Conservation (phyloP, 1,139 yeast species). For the Hyphopichia burtonii region DNA sequence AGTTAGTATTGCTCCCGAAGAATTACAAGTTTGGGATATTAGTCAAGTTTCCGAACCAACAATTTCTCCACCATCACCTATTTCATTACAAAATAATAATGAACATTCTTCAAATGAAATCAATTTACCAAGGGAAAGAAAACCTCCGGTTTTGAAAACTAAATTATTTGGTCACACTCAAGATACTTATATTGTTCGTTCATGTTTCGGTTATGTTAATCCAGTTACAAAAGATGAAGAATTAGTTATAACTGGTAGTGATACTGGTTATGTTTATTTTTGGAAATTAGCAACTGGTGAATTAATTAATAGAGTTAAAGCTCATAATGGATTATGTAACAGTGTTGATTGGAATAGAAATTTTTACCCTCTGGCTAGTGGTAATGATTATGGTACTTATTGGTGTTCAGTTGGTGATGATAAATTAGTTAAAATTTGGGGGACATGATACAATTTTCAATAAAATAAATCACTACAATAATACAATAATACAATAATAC, state of each 20-base stretch:
- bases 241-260: slow-evolving; percentile 77
- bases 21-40: slow-evolving; percentile 76
- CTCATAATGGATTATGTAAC: slow-evolving; percentile 69
- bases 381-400: slow-evolving; percentile 41
- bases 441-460: background rate
- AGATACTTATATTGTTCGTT: slow-evolving; percentile 66
- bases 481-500: background rate
- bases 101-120: slow-evolving; percentile 20
- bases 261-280: slow-evolving; percentile 73
- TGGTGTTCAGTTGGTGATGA: slow-evolving; percentile 92
- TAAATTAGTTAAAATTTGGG: slow-evolving; percentile 65
- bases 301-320: slow-evolving; percentile 56
- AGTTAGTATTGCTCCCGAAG: slow-evolving; percentile 73
- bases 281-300: slow-evolving; percentile 82
- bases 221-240: slow-evolving; percentile 53
- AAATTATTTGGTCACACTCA: slow-evolving; percentile 74
- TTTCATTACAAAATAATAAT: slow-evolving; percentile 3
- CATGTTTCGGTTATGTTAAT: slow-evolving; percentile 65
- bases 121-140: slow-evolving; percentile 20
- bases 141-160: slow-evolving; percentile 45
- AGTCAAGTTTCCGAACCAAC: slow-evolving; percentile 11
- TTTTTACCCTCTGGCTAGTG: slow-evolving; percentile 9
- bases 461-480: background rate
- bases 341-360: slow-evolving; percentile 72
- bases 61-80: slow-evolving; percentile 1